Evolutionary conservation across 2,329 filamentous ascomycete genomes (phyloP).

Genomic region (Talaromyces sp.): DNA sequence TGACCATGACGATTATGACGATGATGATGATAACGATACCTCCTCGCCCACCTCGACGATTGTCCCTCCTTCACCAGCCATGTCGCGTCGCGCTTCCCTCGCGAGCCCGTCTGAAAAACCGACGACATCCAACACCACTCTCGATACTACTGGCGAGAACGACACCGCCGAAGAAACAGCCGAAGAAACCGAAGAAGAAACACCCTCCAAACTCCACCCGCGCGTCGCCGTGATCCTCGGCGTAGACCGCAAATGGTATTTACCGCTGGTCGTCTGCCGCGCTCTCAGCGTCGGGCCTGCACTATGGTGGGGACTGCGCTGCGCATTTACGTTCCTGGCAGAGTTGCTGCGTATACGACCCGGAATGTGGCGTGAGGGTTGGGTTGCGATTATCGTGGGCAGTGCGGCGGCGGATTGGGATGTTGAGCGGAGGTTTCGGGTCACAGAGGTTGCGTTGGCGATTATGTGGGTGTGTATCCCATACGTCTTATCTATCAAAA

Average conservation of each 20-base stretch:
- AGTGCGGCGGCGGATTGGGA: slow-evolving; percentile 37
- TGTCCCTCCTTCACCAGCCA: slow-evolving; percentile 25
- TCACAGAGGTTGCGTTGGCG: slow-evolving; percentile 66
- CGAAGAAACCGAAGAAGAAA: background rate
- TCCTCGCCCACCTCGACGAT: slow-evolving; percentile 20
- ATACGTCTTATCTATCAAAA: background rate
- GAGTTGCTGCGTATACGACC: slow-evolving; percentile 51
- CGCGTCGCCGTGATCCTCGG: slow-evolving; percentile 74
- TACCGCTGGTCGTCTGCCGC: slow-evolving; percentile 67
- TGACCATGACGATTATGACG: slow-evolving; percentile 3
- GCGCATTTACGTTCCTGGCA: slow-evolving; percentile 62
- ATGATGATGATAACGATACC: slow-evolving; percentile 27
- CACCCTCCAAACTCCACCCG: slow-evolving; percentile 55
- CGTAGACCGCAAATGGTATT: slow-evolving; percentile 66
- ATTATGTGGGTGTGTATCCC: slow-evolving; percentile 64
- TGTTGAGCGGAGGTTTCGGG: slow-evolving; percentile 46
- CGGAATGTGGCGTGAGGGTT: slow-evolving; percentile 38
- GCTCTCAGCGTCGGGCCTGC: slow-evolving; percentile 66
- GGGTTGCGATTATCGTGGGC: slow-evolving; percentile 33
- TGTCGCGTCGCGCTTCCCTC: slow-evolving; percentile 16
- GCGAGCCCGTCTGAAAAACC: background rate
- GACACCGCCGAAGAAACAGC: background rate
- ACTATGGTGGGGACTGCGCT: slow-evolving; percentile 66
- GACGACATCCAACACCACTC: background rate
- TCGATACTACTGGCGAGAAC: background rate